Evolutionary conservation across 2,329 filamentous ascomycete species (phyloP).

Genomic region (Fusarium solani-melongenae): DNA sequence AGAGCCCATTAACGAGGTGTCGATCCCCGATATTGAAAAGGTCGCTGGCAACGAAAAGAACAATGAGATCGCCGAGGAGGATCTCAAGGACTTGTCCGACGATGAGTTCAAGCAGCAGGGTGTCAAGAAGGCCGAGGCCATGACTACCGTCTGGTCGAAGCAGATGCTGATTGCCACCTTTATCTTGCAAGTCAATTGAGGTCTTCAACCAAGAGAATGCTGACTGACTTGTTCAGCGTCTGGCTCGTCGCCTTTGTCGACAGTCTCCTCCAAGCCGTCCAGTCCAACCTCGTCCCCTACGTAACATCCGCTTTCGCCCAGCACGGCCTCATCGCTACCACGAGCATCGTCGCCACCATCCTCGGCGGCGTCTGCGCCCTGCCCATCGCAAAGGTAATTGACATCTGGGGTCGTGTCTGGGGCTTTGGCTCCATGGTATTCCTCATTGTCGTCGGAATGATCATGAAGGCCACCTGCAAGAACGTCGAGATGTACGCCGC

Average conservation of each 20-base stretch:
- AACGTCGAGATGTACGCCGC: conserved; percentile 69
- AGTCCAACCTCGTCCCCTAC: conserved; percentile 68
- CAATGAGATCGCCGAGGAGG: conserved; percentile 9
- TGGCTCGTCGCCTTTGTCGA: conserved; percentile 54
- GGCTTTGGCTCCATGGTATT: conserved; percentile 8
- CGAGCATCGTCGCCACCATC: conserved; percentile 62
- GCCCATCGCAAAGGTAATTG: conserved; percentile 14
- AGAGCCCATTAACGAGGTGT: conserved; percentile 13
- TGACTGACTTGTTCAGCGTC: conserved; percentile 42
- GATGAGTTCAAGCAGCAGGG: conserved; percentile 24
- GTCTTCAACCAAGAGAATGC: neutral
- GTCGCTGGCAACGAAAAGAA: conserved; percentile 10
- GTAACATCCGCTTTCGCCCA: conserved; percentile 73
- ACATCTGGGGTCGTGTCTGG: conserved; percentile 19
- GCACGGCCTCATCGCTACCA: conserved; percentile 74
- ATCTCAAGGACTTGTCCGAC: conserved; percentile 11
- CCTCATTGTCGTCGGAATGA: neutral
- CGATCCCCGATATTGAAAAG: conserved; percentile 24
- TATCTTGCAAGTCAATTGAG: conserved; percentile 12
- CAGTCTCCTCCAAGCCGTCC: conserved; percentile 49
- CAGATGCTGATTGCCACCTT: conserved; percentile 48
- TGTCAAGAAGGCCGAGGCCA: conserved; percentile 48
- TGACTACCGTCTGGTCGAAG: conserved; percentile 53
- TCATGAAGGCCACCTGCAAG: conserved; percentile 1
- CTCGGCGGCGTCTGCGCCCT: conserved; percentile 4